Percentiles rank a stretch among this genome's conserved stretches.
phyloP scores from a whole-genome alignment of 2,329 filamentous ascomycete genomes.

The Verticillium nonalfalfae region DNA sequence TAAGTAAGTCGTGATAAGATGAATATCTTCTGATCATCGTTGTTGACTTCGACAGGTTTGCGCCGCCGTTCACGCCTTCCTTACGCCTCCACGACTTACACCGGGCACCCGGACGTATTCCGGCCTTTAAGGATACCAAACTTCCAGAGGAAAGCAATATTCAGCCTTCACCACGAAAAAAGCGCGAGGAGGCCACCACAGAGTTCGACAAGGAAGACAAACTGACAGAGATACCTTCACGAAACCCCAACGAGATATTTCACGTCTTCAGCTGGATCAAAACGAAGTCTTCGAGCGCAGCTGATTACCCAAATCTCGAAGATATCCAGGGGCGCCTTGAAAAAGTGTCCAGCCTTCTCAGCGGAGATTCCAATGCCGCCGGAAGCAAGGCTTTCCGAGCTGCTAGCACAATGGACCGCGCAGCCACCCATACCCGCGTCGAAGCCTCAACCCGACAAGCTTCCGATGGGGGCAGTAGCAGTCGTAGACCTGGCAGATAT shows the following conservation, averaged over 20 bases:
- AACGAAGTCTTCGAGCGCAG: neutral
- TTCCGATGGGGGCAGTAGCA: neutral
- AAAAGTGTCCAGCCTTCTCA: neutral
- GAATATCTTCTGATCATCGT: too few species aligned
- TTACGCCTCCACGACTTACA: neutral
- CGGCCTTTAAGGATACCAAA: neutral
- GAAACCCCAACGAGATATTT: conserved; percentile 1
- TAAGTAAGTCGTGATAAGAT: conserved; percentile 2
- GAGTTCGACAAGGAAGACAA: neutral
- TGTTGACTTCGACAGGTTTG: conserved; percentile 1
- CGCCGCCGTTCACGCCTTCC: conserved; percentile 5
- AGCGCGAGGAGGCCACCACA: neutral
- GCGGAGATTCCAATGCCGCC: conserved; percentile 6
- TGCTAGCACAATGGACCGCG: conserved; percentile 12
- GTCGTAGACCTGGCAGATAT: conserved; percentile 3
- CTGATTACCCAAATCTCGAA: neutral
- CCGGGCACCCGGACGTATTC: neutral
- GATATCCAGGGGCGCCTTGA: neutral
- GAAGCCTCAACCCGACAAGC: conserved; percentile 7
- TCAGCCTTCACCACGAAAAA: neutral
- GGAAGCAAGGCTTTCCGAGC: conserved; percentile 6
- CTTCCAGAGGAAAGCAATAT: neutral
- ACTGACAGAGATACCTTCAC: neutral
- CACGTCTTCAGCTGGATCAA: conserved; percentile 10
- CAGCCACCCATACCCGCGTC: neutral